A percentile compares a stretch with the other conserved stretches of the same genome.
Evolutionary conservation across 495 filamentous ascomycete species (phyloP).

Genomic region (Trichocladium uniseriatum): DNA sequence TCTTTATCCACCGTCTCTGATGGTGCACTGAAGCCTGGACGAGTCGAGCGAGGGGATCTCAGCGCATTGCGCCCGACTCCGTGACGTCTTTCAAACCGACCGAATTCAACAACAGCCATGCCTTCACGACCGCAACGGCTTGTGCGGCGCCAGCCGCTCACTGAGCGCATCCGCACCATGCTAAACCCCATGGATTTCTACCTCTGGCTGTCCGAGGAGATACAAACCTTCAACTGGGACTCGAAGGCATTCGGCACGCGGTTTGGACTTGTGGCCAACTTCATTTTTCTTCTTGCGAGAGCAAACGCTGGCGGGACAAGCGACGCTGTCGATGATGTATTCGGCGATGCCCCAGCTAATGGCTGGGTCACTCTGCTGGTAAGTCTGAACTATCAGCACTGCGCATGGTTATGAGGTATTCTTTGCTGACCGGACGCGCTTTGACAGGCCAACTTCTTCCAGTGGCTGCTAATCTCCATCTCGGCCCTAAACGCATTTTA

Average conservation of each 20-base stretch:
- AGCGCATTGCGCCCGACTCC: not conserved
- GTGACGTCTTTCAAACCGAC: no score
- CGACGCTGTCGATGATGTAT: constrained; percentile 64
- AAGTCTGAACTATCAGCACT: constrained; percentile 31
- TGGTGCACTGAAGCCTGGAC: not conserved
- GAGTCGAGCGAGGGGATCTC: not conserved
- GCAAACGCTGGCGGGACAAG: constrained; percentile 53
- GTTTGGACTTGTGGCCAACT: constrained; percentile 64
- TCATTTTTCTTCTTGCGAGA: constrained; percentile 71
- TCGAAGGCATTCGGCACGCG: constrained; percentile 66
- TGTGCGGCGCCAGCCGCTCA: constrained; percentile 66
- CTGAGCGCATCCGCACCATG: constrained; percentile 64
- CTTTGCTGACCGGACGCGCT: not conserved
- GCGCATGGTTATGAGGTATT: not conserved
- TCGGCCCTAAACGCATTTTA: constrained; percentile 69
- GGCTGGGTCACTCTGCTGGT: constrained; percentile 73
- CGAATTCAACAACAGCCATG: constrained; percentile 21
- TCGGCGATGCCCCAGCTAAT: constrained; percentile 54
- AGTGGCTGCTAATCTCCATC: constrained; percentile 54
- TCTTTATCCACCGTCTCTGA: not conserved
- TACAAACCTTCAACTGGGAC: constrained; percentile 84
- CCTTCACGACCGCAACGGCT: constrained; percentile 43
- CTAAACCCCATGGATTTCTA: constrained; percentile 84
- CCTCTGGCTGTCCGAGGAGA: constrained; percentile 79
- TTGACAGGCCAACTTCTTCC: constrained; percentile 54